A percentile compares a stretch with the other conserved stretches of the same genome.
These are phyloP conservation scores for Daldinia loculata DNA, from an alignment of 495 filamentous ascomycete species.

Conservation along the genomic window DNA sequence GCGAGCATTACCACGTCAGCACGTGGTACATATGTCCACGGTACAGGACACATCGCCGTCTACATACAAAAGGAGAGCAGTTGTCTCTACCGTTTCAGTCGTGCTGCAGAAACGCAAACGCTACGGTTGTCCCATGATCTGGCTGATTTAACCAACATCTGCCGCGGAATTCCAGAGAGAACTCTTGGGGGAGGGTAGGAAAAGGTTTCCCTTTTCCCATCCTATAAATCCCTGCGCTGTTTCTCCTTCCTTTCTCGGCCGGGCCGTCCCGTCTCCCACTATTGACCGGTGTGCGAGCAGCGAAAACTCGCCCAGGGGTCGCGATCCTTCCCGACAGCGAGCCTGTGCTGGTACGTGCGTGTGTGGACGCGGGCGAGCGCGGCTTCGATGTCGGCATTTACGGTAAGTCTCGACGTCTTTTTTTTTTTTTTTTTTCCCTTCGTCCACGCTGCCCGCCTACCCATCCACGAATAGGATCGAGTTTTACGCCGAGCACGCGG, in stretches of 20 bases:
- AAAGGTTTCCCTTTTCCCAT: background rate
- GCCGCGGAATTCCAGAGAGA: constrained; percentile 1
- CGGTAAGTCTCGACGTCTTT: background rate
- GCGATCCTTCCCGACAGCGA: constrained; percentile 37
- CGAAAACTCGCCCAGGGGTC: constrained; percentile 18
- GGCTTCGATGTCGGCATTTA: background rate
- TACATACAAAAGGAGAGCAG: background rate
- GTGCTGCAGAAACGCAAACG: constrained; percentile 7
- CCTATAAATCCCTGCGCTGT: background rate
- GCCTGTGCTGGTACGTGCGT: constrained; percentile 12
- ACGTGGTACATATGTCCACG: constrained; percentile 29
- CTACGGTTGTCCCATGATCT: no score
- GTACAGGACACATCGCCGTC: background rate
- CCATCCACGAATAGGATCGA: background rate
- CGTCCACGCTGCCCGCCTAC: background rate
- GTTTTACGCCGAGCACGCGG: background rate
- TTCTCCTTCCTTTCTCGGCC: constrained; percentile 43
- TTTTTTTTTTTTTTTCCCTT: background rate
- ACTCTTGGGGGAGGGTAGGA: background rate
- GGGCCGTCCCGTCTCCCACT: constrained; percentile 36
- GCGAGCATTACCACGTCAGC: constrained; percentile 26
- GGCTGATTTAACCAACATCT: background rate
- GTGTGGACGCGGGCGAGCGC: background rate
- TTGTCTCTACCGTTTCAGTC: constrained; percentile 3
- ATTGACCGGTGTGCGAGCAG: constrained; percentile 25